Base-by-base conservation (phyloP, 345 rosid genomes). In the Mangifera indica region DNA sequence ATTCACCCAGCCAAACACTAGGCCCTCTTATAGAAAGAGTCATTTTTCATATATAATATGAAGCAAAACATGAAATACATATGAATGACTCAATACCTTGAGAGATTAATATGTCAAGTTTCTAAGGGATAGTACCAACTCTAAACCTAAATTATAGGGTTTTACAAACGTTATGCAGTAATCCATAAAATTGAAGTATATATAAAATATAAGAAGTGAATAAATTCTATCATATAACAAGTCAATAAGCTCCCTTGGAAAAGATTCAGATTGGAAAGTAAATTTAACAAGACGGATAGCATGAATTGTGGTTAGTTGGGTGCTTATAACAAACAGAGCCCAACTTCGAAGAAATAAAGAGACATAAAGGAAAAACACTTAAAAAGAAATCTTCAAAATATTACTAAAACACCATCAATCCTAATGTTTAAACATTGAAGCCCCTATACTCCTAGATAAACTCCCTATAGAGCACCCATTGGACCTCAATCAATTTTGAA, bases 401-500 rank as follows among this genome's bases (percentile, higher is more conserved):
- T 24, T 10, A 40, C 40, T 44, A 57, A 69, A 57, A n/a, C 7
- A 17, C 53, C 26, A 7, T 53, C 3, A 49, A 62, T 22, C 24
- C 67, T 49, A 60, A 29, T 44, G 63, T 66, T 15, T n/a, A n/a
- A n/a, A n/a, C n/a, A n/a, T n/a, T 7, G 52, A 24, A 25, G 20
- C 14, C 18, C 26, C 17, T n/a, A 7, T 7, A 11, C 56, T 53
- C 42, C 61, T 53, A 62, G 17, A 24, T 37, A 71, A 11, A 29
- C 10, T 15, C 42, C n/a, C 18, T n/a, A 7, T n/a, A 21, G 18
- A 22, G 13, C 5, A 15, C 42, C 20, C 18, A 20, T 5, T 12
- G 17, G 24, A 71, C 51, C 58, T 61, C 61, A 40, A 72, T 6
- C 37, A 60, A 67, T 55, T 74, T 57, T 6, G n/a, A 45, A 18